These are phyloP conservation scores for Cladobotryum protrusum DNA, from an alignment of 2,329 filamentous ascomycete species.

Conservation along the genomic window DNA sequence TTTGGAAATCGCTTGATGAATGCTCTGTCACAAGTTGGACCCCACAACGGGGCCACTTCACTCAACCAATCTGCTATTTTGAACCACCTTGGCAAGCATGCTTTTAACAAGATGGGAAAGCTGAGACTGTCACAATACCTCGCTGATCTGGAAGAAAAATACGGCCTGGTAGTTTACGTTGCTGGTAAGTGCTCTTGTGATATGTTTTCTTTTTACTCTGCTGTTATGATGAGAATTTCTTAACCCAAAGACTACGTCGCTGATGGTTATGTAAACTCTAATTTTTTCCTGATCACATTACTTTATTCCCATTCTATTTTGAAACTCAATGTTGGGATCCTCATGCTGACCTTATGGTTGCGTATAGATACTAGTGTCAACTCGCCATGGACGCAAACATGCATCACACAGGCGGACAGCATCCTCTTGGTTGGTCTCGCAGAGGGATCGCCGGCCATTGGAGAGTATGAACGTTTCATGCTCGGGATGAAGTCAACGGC, in stretches of 20 bases:
- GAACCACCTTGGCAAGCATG: slow-evolving; percentile 90
- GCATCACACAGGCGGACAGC: slow-evolving; percentile 93
- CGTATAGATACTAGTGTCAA: slow-evolving; percentile 83
- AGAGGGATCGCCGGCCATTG: slow-evolving; percentile 82
- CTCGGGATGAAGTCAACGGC: slow-evolving; percentile 97
- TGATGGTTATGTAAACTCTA: slow-evolving; percentile 57
- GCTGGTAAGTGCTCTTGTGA: slow-evolving; percentile 50
- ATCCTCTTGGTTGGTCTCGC: slow-evolving; percentile 89
- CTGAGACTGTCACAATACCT: slow-evolving; percentile 92
- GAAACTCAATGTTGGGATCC: not conserved
- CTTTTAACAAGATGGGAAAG: slow-evolving; percentile 96
- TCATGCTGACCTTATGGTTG: slow-evolving; percentile 24
- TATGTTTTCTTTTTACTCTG: not conserved
- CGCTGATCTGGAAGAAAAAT: slow-evolving; percentile 94
- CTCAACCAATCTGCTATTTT: slow-evolving; percentile 91
- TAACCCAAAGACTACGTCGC: slow-evolving; percentile 45
- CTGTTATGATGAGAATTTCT: slow-evolving; percentile 46
- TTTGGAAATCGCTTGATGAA: slow-evolving; percentile 86
- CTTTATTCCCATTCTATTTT: slow-evolving; percentile 7
- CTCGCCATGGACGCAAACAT: slow-evolving; percentile 96
- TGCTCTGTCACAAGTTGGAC: slow-evolving; percentile 82
- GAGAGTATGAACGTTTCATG: slow-evolving; percentile 94
- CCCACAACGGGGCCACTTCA: slow-evolving; percentile 82
- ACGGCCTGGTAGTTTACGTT: slow-evolving; percentile 89
- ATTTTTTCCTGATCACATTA: slow-evolving; percentile 57